Evolutionary conservation across 768 basidiomycete genomes (phyloP), one percentile per base, ranked within the genome.

Genomic region (Suillus clintonianus): DNA sequence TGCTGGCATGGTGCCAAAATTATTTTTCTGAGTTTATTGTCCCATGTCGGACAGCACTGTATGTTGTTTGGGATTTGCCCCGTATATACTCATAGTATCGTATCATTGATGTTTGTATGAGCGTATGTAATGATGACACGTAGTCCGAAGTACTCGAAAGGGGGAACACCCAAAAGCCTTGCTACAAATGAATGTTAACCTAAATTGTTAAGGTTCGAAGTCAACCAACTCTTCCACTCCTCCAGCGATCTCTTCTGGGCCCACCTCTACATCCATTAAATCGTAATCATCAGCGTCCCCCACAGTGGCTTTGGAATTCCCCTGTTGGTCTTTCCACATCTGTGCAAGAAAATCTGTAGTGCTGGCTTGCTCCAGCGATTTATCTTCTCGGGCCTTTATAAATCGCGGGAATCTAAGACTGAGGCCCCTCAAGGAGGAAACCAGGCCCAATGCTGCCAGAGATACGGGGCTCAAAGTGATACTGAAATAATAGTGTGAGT

Each of bases 321-420:
- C 80, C 59, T 87, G 83, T 74, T 95, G 92, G 47, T 80, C 80
- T 60, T 80, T 78, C 75, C 87, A 95, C 74, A 95, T 84, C 14
- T 82, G 80, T 10, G 85, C 89, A 56, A 96, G 79, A 71, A 92
- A 88, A 22, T 84, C 80, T 2, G 88, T 82, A 4, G 89, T 88
- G 67, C 88, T 94, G 2, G 92, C 94, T 67, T 89, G 76, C 69
- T 90, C 88, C 58, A 88, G 81, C 6, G 70, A 69, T 75, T 94
- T 95, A 76, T 96, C 95, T 11, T 89, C 86, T 30, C 91, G 80
- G 8, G 85, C 70, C 63, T 82, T 85, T 61, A 96, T 81, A 77
- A 96, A 97, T 41, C 95, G 83, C 47, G 95, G 95, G 74, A 97
- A 97, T 14, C 95, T 89, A 14, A 97, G 75, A 68, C 90, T 92